Base-by-base conservation (phyloP, 208 protist species). In the Balamuthia mandrillaris region DNA sequence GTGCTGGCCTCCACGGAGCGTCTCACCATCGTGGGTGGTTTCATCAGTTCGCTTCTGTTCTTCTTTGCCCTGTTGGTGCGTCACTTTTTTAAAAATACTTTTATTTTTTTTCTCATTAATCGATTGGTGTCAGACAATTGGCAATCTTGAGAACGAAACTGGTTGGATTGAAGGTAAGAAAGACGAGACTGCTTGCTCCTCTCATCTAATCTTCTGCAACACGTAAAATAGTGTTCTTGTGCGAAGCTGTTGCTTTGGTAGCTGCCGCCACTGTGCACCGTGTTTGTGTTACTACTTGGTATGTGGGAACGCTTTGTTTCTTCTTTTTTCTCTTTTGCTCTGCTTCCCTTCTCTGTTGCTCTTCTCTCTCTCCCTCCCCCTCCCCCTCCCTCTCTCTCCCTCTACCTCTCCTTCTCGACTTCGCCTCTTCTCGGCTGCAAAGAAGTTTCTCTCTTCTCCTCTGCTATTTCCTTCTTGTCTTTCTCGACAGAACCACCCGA, bases 21-120 rank as follows among this genome's bases (percentile, higher is more conserved):
- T 1, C 39, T 41, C 14, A 88, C 85, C 29, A 84, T 88, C 29
- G 31, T 88, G 10, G 85, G 85, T 65, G 85, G 85, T 66, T 63
- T 84, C 9, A 41, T 88, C 68, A 82, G 85, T 39, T 84, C 85
- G 56, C 61, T 84, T 1, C 63, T 88, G 33, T 88, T 88, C 85
- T 88, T 88, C 45, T 88, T 88, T 63, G 41, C 61, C n/a, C 63
- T 88, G 3, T 66, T 63, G 41, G 85, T 88, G 79, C 35, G 56
- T 1, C 3, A 1, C 41, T 61, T 21, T 27, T 75, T 83, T 21
- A 41, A 0, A 3, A 10, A 39, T 24, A 3, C 27, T 14, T 47
- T 27, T 35, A 27, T 31, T 33, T 83, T 2, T 66, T 66, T 39
- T 27, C 18, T 54, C 21, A 3, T 29, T 27, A 27, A n/a, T 75